These are phyloP conservation scores for Sphaerostilbella broomeana DNA, from an alignment of 2,329 filamentous ascomycete species.

Conservation along the genomic window DNA sequence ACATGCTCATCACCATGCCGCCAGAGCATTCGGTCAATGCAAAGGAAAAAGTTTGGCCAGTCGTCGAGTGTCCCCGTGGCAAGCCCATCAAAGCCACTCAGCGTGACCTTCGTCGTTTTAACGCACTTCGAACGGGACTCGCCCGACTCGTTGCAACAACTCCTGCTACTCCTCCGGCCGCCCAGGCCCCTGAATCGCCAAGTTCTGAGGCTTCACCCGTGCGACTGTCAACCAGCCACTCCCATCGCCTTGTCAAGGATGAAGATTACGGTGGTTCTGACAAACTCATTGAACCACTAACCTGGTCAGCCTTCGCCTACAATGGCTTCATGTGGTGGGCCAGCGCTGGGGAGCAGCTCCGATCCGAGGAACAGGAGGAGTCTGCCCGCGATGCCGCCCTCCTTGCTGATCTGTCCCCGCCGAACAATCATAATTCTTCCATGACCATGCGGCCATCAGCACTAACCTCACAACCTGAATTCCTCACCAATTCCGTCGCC, in stretches of 20 bases:
- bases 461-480: slow-evolving; percentile 27
- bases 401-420: slow-evolving; percentile 44
- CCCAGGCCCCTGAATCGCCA: slow-evolving; percentile 23
- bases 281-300: slow-evolving; percentile 54
- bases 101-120: slow-evolving; percentile 77
- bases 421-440: slow-evolving; percentile 18
- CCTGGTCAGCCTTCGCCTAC: slow-evolving; percentile 71
- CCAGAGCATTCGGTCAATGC: slow-evolving; percentile 51
- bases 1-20: slow-evolving; percentile 80
- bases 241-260: slow-evolving; percentile 24
- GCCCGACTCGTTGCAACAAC: slow-evolving; percentile 34
- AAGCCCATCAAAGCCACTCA: slow-evolving; percentile 76
- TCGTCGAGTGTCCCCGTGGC: slow-evolving; percentile 60
- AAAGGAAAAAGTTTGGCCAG: slow-evolving; percentile 64
- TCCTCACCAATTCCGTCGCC: slow-evolving; percentile 37
- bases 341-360: slow-evolving; percentile 66
- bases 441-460: slow-evolving; percentile 26
- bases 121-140: slow-evolving; percentile 59
- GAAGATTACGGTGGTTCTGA: slow-evolving; percentile 46
- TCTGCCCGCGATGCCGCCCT: slow-evolving; percentile 47
- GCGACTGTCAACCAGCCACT: slow-evolving; percentile 23
- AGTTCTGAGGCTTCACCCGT: slow-evolving; percentile 21
- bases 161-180: slow-evolving; percentile 18
- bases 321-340: slow-evolving; percentile 88
- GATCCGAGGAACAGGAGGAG: slow-evolving; percentile 55